A percentile compares a stretch with the other conserved stretches of the same genome.
These are phyloP conservation scores for Plasmodium relictum DNA, from an alignment of 169 alveolate species.

Conservation along the genomic window DNA sequence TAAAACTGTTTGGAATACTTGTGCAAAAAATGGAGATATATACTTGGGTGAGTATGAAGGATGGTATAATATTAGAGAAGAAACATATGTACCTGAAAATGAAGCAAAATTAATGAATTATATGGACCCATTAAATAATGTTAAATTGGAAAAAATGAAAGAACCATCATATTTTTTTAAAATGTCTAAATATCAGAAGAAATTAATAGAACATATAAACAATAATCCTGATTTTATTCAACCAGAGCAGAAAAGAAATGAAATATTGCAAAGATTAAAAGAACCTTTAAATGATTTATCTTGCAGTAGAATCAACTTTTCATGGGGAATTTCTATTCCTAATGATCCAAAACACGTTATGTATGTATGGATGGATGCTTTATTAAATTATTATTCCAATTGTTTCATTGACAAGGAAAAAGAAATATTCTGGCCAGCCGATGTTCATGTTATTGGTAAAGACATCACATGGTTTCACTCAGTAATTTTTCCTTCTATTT, in stretches of 20 bases:
- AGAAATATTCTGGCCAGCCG: slow-evolving; percentile 84
- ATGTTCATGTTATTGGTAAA: slow-evolving; percentile 89
- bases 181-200: slow-evolving; percentile 90
- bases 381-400: slow-evolving; percentile 90
- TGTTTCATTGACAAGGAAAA: slow-evolving; percentile 81
- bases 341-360: slow-evolving; percentile 90
- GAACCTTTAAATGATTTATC: slow-evolving; percentile 92
- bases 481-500: slow-evolving; percentile 93
- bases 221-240: slow-evolving; percentile 85
- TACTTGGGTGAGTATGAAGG: slow-evolving; percentile 91
- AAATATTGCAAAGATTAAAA: slow-evolving; percentile 87
- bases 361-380: slow-evolving; percentile 97
- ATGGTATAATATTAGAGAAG: slow-evolving; percentile 95
- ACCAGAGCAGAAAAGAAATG: slow-evolving; percentile 88
- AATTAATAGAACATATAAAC: slow-evolving; percentile 85
- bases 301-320: slow-evolving; percentile 91
- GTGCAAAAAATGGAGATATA: slow-evolving; percentile 88
- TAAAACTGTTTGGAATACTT: slow-evolving; percentile 88
- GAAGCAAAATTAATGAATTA: slow-evolving; percentile 92
- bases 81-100: slow-evolving; percentile 91
- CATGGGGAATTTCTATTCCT: slow-evolving; percentile 95
- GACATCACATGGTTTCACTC: slow-evolving; percentile 96
- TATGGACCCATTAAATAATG: slow-evolving; percentile 89
- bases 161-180: slow-evolving; percentile 93
- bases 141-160: slow-evolving; percentile 89